Evolutionary conservation across 208 protist species (phyloP), one percentile per base, ranked within the genome.

Genomic region (Leishmania lainsoni): DNA sequence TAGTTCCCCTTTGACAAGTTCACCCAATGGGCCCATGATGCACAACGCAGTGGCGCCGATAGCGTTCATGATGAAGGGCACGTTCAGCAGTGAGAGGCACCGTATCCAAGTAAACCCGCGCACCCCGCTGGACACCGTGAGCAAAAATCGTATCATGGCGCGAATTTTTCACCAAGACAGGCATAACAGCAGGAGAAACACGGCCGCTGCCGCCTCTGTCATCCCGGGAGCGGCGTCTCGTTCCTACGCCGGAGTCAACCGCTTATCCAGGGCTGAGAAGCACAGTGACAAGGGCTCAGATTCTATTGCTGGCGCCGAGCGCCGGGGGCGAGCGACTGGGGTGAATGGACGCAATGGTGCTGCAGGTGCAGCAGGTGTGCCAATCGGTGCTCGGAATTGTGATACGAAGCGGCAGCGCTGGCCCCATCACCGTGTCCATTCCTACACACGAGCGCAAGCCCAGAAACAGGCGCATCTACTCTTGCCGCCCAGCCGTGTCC

Each of bases 71-170:
- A 72, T 71, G 26, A 79, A 79, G 48, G 61, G 76, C 45, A 79
- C 76, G 1, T n/a, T 79, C 61, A 79, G 76, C 76, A 79, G 76
- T 35, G 76, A 79, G 76, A 71, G 58, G n/a, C 82, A 86, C 74
- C 82, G 78, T 8, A 76, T 82, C 9, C 77, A 79, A 29, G 78
- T 82, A 12, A 86, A 82, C 59, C 51, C 78, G 14, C 78, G 82
- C 63, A 54, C 78, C 29, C 82, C 72, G 16, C 74, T 86, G 29
- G 82, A 86, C 58, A 74, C 82, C 10, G 76, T 80, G 35, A 86
- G 78, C 74, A 86, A 81, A 49, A 65, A 86, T 16, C 82, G 82
- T 39, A 86, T 86, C 42, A 81, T 80, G 73, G 65, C 79, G 49
- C 77, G 82, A 4, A 76, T 86, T 9, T 86, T 86, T 68, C 80